Percentiles rank a stretch among this genome's conserved stretches.
Evolutionary conservation across 345 rosid genomes (phyloP).

Genomic region (Gossypium arboreum): DNA sequence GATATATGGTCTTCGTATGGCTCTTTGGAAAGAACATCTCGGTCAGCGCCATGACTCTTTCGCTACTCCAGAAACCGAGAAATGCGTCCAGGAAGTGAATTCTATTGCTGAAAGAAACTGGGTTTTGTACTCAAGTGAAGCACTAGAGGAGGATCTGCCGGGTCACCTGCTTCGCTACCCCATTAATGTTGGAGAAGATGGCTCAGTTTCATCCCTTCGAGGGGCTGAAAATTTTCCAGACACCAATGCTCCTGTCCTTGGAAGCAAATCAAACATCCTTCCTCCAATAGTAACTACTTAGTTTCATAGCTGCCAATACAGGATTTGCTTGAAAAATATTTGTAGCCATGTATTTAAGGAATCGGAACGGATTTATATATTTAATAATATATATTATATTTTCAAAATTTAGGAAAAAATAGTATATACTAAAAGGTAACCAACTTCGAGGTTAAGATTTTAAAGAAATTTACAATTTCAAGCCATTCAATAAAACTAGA

Average conservation of each 20-base stretch:
- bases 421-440: not conserved
- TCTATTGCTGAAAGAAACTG: constrained; percentile 34
- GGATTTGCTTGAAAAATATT: not conserved
- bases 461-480: not conserved
- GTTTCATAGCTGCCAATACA: not conserved
- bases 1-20: constrained; percentile 53
- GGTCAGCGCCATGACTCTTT: constrained; percentile 10
- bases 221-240: constrained; percentile 55
- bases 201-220: constrained; percentile 35
- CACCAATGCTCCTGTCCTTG: constrained; percentile 63
- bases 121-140: constrained; percentile 35
- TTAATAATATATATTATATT: not conserved
- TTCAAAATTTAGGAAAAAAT: not conserved
- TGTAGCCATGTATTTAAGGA: not conserved
- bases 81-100: constrained; percentile 40
- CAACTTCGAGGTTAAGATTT: not conserved
- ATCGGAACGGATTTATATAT: not conserved
- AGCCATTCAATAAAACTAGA: not conserved
- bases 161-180: constrained; percentile 68
- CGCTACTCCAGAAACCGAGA: constrained; percentile 32
- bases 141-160: constrained; percentile 27
- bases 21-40: constrained; percentile 68
- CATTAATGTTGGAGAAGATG: constrained; percentile 34
- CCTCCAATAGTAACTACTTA: constrained; percentile 69
- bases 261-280: constrained; percentile 36